Evolutionary conservation across 176 grass and related monocot genomes (phyloP).

Genomic region (Lolium perenne): DNA sequence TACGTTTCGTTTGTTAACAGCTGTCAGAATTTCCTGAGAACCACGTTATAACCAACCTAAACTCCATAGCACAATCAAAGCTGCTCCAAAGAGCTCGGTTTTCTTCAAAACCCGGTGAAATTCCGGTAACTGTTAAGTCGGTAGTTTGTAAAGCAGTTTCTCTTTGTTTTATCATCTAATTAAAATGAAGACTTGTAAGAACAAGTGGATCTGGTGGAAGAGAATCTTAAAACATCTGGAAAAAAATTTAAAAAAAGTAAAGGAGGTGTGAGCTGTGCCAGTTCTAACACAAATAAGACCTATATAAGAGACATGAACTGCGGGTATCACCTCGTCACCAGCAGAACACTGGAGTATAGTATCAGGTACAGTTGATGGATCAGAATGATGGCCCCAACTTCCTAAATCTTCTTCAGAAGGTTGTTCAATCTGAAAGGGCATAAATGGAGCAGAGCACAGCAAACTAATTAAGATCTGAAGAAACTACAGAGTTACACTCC

Average conservation of each 20-base stretch:
- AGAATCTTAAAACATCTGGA: constrained; percentile 7
- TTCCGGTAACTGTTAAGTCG: not conserved
- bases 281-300: constrained; percentile 23
- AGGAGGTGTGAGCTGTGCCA: not conserved
- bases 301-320: constrained; percentile 16
- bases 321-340: constrained; percentile 76
- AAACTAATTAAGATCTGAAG: constrained; percentile 33
- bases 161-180: not conserved
- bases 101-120: constrained; percentile 3
- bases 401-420: constrained; percentile 93
- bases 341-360: constrained; percentile 79
- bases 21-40: constrained; percentile 11
- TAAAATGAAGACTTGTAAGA: constrained; percentile 22
- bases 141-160: constrained; percentile 15
- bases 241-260: constrained; percentile 16
- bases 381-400: constrained; percentile 91
- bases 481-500: constrained; percentile 15
- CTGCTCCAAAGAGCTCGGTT: constrained; percentile 23
- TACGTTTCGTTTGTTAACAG: constrained; percentile 38
- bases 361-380: constrained; percentile 84
- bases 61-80: not conserved
- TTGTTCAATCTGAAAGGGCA: constrained; percentile 69
- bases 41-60: constrained; percentile 30
- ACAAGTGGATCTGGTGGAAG: constrained; percentile 21
- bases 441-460: constrained; percentile 16